Percentiles rank a stretch among this genome's conserved stretches.
Evolutionary conservation across 2,329 filamentous ascomycete genomes (phyloP).

Genomic region (Blumeriella jaapii): DNA sequence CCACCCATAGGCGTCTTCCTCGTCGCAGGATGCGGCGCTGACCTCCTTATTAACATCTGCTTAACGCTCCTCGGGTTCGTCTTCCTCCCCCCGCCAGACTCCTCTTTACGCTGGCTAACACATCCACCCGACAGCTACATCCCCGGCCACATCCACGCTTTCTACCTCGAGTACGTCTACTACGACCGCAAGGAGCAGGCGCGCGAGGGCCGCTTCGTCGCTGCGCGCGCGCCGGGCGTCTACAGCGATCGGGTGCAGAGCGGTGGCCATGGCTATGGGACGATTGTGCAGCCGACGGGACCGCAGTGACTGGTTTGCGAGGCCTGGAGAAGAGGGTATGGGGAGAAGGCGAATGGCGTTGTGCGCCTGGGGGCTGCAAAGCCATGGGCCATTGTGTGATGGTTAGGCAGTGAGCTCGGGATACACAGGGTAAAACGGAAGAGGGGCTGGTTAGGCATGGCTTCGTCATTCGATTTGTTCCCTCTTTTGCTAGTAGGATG

Average conservation of each 20-base stretch:
- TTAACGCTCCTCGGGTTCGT: slow-evolving; percentile 30
- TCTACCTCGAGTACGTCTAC: slow-evolving; percentile 59
- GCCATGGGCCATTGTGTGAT: too few relatives aligned
- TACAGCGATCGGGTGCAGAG: slow-evolving; percentile 64
- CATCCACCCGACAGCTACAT: slow-evolving; percentile 31
- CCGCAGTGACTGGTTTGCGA: slow-evolving; percentile 2
- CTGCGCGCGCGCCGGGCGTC: slow-evolving; percentile 51
- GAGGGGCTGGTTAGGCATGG: too few relatives aligned
- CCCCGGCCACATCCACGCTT: slow-evolving; percentile 28
- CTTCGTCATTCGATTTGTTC: too few relatives aligned
- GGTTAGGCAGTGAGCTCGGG: too few relatives aligned
- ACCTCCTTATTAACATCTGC: slow-evolving; percentile 33
- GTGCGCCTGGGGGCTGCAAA: too few relatives aligned
- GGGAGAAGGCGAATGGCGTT: too few relatives aligned
- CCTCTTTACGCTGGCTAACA: slow-evolving; percentile 26
- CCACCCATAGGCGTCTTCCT: slow-evolving; percentile 32
- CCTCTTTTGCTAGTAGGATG: too few relatives aligned
- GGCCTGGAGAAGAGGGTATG: background rate
- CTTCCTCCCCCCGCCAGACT: background rate
- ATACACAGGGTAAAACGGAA: too few relatives aligned
- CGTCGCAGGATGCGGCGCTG: slow-evolving; percentile 31
- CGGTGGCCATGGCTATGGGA: slow-evolving; percentile 54
- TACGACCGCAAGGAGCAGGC: slow-evolving; percentile 60
- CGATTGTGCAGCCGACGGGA: slow-evolving; percentile 22
- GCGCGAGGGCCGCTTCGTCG: slow-evolving; percentile 42